Conservation (phyloP, 768 basidiomycete genomes). For the Pleurotus giganteus region DNA sequence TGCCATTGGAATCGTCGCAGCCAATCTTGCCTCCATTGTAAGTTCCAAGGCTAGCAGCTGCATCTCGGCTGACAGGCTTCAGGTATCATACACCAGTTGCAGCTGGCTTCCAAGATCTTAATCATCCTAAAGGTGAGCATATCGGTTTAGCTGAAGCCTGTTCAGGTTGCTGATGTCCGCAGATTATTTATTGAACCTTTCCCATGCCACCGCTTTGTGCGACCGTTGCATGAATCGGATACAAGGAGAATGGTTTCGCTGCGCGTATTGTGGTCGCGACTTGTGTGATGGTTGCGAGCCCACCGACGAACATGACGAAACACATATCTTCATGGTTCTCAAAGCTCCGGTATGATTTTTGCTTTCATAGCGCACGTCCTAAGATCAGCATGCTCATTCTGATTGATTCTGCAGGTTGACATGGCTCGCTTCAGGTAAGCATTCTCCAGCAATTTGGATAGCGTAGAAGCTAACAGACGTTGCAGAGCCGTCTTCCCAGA, state of each 20-base stretch:
- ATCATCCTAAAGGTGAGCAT: constrained; percentile 56
- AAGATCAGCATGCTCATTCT: constrained; percentile 13
- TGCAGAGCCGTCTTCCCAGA: constrained; percentile 48
- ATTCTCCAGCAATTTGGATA: not conserved
- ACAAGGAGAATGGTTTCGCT: constrained; percentile 87
- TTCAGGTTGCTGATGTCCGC: constrained; percentile 1
- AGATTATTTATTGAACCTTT: constrained; percentile 64
- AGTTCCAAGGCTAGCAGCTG: constrained; percentile 19
- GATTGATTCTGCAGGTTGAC: constrained; percentile 51
- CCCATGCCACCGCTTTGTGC: constrained; percentile 72
- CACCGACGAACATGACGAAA: constrained; percentile 77
- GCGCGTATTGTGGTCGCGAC: constrained; percentile 84
- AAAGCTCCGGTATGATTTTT: constrained; percentile 64
- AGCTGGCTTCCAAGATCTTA: constrained; percentile 31
- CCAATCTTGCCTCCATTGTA: constrained; percentile 73
- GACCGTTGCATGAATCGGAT: constrained; percentile 85
- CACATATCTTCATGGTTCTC: constrained; percentile 85
- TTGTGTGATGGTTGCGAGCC: constrained; percentile 83
- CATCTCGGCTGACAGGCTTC: constrained; percentile 12
- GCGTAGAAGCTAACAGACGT: constrained; percentile 13
- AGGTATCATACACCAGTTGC: constrained; percentile 68
- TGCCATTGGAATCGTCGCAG: constrained; percentile 36
- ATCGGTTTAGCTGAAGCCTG: not conserved
- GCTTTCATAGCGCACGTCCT: not conserved
- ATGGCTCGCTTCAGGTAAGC: constrained; percentile 71